Evolutionary conservation across 148 eudicot species (phyloP).

Genomic region (Heliamphora exappendiculata): DNA sequence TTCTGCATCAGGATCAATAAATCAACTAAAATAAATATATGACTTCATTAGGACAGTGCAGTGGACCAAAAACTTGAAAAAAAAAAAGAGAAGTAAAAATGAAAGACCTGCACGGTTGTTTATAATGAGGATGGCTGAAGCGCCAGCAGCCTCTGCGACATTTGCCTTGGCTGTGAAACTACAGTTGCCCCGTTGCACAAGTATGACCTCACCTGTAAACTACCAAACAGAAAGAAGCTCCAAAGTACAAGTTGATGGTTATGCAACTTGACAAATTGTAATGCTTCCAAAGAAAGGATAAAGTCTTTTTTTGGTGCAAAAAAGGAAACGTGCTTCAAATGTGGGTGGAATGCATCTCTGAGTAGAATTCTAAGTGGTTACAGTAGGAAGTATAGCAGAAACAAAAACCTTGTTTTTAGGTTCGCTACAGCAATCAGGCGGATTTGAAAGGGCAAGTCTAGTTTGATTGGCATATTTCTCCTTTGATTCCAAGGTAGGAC

Average conservation of each 20-base stretch:
- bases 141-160: constrained; percentile 90
- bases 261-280: neutral
- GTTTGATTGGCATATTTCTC: constrained; percentile 87
- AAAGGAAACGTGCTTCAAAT: constrained; percentile 4
- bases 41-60: neutral
- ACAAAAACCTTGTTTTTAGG: constrained; percentile 70
- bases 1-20: neutral
- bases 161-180: constrained; percentile 86
- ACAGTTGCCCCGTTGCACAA: constrained; percentile 89
- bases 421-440: constrained; percentile 85
- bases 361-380: constrained; percentile 1
- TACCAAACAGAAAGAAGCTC: constrained; percentile 23
- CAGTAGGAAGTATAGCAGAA: neutral
- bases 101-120: constrained; percentile 69
- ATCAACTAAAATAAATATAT: neutral
- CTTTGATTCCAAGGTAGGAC: constrained; percentile 89
- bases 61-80: neutral
- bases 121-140: constrained; percentile 78
- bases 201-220: constrained; percentile 88
- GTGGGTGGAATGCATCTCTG: constrained; percentile 1
- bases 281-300: constrained; percentile 7
- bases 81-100: neutral
- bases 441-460: constrained; percentile 71
- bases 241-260: constrained; percentile 9
- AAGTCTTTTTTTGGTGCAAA: too few relatives aligned